A percentile compares a stretch with the other conserved stretches of the same genome.
Conservation (phyloP, 148 eudicot species). For the Rhododendron molle region DNA sequence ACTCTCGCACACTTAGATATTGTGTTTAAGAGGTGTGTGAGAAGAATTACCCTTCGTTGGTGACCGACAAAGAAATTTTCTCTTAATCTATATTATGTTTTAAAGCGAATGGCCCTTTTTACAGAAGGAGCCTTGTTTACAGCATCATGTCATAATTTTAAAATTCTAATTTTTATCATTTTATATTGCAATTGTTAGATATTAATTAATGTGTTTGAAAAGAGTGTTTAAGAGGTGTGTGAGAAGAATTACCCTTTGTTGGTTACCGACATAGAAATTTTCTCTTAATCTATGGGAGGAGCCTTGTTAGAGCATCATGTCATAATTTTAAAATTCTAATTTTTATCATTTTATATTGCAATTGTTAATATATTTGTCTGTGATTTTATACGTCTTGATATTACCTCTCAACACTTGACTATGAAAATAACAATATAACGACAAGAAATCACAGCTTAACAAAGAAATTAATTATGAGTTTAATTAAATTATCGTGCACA, state of each 20-base stretch:
- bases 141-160: not conserved
- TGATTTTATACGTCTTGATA: no score
- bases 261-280: no score
- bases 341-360: not conserved
- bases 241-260: not conserved
- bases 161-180: not conserved
- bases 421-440: no score
- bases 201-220: no score
- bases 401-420: no score
- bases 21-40: not conserved
- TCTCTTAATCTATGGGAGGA: not conserved
- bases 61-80: no score
- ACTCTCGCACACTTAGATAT: not conserved
- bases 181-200: not conserved
- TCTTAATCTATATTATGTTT: not conserved
- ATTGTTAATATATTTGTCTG: no score
- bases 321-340: no score
- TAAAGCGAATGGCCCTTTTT: not conserved
- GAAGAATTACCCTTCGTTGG: not conserved
- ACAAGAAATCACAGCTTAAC: no score
- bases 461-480: no score
- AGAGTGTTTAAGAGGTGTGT: no score
- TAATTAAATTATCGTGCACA: no score
- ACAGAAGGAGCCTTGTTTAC: not conserved
- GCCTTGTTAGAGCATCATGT: not conserved